These are phyloP conservation scores for Elsinoe australis DNA, from an alignment of 2,329 filamentous ascomycete species.

Conservation along the genomic window DNA sequence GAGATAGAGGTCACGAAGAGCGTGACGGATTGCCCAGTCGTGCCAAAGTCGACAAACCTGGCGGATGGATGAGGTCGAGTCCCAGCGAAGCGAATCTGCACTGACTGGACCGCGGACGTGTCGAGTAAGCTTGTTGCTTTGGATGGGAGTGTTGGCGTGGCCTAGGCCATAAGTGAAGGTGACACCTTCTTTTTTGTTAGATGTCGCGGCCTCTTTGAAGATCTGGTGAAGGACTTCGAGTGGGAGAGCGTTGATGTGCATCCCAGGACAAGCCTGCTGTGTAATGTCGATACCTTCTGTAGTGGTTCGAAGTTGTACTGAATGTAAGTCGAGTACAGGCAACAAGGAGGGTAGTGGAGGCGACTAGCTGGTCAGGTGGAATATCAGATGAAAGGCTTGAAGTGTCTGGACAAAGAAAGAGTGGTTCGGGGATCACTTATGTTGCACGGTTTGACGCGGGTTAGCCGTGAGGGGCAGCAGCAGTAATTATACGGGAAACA, in stretches of 20 bases:
- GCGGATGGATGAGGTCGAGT: conserved; percentile 42
- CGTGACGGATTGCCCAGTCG: conserved; percentile 46
- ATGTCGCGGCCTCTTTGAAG: conserved; percentile 41
- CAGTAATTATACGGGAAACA: conserved; percentile 2
- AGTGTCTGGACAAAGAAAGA: conserved; percentile 1
- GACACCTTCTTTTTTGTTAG: conserved; percentile 42
- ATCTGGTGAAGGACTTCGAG: conserved; percentile 47
- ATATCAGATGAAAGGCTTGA: not conserved
- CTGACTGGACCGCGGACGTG: conserved; percentile 47
- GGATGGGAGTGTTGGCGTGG: conserved; percentile 41
- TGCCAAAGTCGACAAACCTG: conserved; percentile 46
- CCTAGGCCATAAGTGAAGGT: conserved; percentile 48
- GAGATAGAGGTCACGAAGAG: conserved; percentile 45
- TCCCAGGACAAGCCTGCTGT: conserved; percentile 17
- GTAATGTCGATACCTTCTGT: not conserved
- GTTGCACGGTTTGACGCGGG: conserved; percentile 9
- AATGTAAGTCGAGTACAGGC: not conserved
- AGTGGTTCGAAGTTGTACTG: not conserved
- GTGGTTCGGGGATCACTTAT: not conserved
- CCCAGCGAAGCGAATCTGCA: conserved; percentile 46
- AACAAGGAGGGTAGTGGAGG: not conserved
- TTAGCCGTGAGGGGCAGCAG: not conserved
- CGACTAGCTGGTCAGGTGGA: not conserved
- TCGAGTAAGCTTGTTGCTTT: conserved; percentile 39
- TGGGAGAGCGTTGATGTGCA: conserved; percentile 43